Evolutionary conservation across 257 asterid species (phyloP), one percentile per base, ranked within the genome.

Genomic region (Solanum appendiculatum): DNA sequence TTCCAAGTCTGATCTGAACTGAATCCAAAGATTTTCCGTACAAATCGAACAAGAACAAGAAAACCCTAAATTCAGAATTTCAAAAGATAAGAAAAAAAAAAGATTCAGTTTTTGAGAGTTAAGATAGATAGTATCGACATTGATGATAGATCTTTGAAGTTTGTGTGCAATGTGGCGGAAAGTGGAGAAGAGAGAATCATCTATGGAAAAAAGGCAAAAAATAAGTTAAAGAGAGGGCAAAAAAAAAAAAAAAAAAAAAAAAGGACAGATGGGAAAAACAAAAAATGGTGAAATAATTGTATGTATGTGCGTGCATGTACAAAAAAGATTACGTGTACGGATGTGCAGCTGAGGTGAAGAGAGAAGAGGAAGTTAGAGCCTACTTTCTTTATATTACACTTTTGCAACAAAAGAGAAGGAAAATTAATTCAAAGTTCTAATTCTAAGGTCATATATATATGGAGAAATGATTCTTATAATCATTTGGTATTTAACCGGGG

Each of bases 311-410:
- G 86, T 34, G 88, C 51, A 40, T 13, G 86, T 58, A 58, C 44
- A 58, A 82, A 66, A 84, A 84, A 37, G 89, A 84, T 89, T 89
- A 89, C 91, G 91, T 85, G 63, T 84, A 86, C 88, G 86, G 60
- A 89, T 88, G 89, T 89, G 89, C 68, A 48, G 82, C 58, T 74
- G 46, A 66, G 46, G 84, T 15, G 27, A 46, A 56, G 64, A 51
- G 68, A 81, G 85, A 9, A 15, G 64, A 42, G 54, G 60, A 48
- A 58, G 85, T 80, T 29, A 81, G 66, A 46, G 40, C 39, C 42
- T 8, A 78, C 40, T 77, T 15, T 13, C 14, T 78, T 78, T 80
- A 48, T 80, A 33, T 80, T 18, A 5, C 85, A 46, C 29, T 81
- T 64, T 6, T 64, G 36, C 15, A 63, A 58, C 33, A 63, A 63